Evolutionary conservation across 129 eudicot genomes (phyloP), one percentile per base, ranked within the genome.

Genomic region (Erigeron canadensis): DNA sequence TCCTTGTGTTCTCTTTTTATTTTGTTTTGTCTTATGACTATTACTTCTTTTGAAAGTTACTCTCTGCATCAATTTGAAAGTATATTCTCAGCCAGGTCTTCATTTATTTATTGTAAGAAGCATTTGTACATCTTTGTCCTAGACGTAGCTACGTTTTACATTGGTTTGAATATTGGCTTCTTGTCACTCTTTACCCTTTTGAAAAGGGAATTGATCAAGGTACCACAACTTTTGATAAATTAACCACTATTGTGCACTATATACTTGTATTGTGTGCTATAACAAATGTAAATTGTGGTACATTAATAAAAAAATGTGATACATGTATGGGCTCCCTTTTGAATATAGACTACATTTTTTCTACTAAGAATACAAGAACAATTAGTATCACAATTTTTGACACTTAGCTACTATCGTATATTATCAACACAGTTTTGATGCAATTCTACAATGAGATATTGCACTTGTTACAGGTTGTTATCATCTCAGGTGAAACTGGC

Each of bases 401-500:
- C 72, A 22, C 47, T 45, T 43, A 28, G 22, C 34, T 19, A 16
- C 66, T 60, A 44, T 21, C 43, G 62, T 55, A 41, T 47, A 70
- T 57, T 15, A 18, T 44, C 9, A 1, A 11, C 44, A 17, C 65
- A 22, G 18, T 48, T 61, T 48, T 61, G 56, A 40, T 45, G 47
- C 69, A 16, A 5, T 56, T 66, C 38, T 23, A 55, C 63, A 44
- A 48, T 61, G 48, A 41, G 19, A 18, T 51, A 7, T 39, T 41
- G 22, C 77, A 40, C 54, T 41, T 69, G 69, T 48, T 63, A 18
- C 88, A 91, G 97, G 97, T 91, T 66, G 89, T 88, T 58, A 77
- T 91, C 74, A 84, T 91, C 84, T 91, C 97, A 61, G 97, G 97
- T 86, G 97, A 91, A 83, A 91, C 97, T 53, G 97, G 97, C 63